These are phyloP conservation scores for Agarophyton chilense DNA, from an alignment of 23 red algal species.

Conservation along the genomic window DNA sequence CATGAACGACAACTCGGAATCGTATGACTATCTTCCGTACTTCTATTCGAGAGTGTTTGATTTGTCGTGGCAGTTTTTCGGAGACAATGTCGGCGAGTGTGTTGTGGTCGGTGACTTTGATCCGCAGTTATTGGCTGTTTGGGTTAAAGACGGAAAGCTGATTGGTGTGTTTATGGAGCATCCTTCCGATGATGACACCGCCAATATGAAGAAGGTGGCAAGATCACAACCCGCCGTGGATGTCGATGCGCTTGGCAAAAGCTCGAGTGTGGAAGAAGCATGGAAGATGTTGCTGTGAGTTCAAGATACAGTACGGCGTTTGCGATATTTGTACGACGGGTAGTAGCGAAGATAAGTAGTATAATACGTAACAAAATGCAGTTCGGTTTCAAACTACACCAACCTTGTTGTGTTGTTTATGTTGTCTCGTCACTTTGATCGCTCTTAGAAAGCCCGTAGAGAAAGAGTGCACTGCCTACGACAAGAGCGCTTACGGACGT, in stretches of 20 bases:
- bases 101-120: constrained; percentile 82
- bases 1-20: constrained; percentile 9
- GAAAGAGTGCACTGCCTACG: constrained; percentile 43
- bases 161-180: constrained; percentile 87
- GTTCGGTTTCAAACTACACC: not conserved
- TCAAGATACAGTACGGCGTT: no score
- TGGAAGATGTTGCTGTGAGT: constrained; percentile 46
- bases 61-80: constrained; percentile 96
- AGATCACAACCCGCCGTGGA: constrained; percentile 72
- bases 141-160: constrained; percentile 78
- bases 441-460: constrained; percentile 35
- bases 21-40: constrained; percentile 98
- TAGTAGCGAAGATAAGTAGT: no score
- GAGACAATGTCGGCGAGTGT: constrained; percentile 79
- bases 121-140: constrained; percentile 81
- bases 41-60: constrained; percentile 95
- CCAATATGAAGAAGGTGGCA: constrained; percentile 79
- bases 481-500: constrained; percentile 38
- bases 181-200: constrained; percentile 76
- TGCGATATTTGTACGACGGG: no score
- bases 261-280: constrained; percentile 16
- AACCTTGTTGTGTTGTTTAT: not conserved
- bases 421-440: not conserved
- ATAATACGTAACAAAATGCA: no score
- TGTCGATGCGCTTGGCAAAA: constrained; percentile 52